Base-by-base conservation (phyloP, 805 yeast genomes). In the Saccharomycopsis sp. region DNA sequence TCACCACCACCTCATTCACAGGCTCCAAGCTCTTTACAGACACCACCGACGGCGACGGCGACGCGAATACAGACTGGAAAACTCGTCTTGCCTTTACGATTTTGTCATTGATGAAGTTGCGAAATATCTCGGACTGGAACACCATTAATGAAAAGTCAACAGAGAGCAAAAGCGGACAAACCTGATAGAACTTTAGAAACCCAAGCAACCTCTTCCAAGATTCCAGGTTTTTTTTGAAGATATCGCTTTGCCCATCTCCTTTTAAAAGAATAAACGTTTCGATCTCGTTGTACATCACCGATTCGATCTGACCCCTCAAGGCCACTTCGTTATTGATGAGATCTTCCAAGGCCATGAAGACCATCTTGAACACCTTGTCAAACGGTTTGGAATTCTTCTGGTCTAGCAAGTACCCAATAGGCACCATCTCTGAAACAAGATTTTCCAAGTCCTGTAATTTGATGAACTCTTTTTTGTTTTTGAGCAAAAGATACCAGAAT, bases 101-200 rank as follows among this genome's bases (percentile, higher is more conserved):
- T 15, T 39, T 46, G 3, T 34, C 40, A 26, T 43, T 41, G 6
- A 46, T 15, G 15, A 39, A 46, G n/a, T 39, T 34, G 13, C 34
- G 17, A 25, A 46, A 46, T 13, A 35, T 6, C 7, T 6, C 26
- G 2, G 42, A 38, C 9, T 46, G 38, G 36, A 46, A 46, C 16
- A 46, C 16, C 12, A 17, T 30, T 4, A 22, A 5, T 10, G 45
- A 27, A 20, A 33, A 43, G 7, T 18, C 30, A 9, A 36, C 15
- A 12, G 49, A 45, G 17, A 34, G 39, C 15, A 34, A 29, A n/a
- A 39, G 47, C 10, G 42, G 18, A 5, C 39, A 13, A 12, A 42
- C 13, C 26, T 43, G 36, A 23, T 34, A 42, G 18, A 36, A 39
- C 27, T 43, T 38, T 12, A 45, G 27, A 4, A 43, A 26, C 10